Evolutionary conservation across 2,329 filamentous ascomycete genomes (phyloP), one percentile per base, ranked within the genome.

Genomic region (Ophiocordyceps camponoti-floridani): DNA sequence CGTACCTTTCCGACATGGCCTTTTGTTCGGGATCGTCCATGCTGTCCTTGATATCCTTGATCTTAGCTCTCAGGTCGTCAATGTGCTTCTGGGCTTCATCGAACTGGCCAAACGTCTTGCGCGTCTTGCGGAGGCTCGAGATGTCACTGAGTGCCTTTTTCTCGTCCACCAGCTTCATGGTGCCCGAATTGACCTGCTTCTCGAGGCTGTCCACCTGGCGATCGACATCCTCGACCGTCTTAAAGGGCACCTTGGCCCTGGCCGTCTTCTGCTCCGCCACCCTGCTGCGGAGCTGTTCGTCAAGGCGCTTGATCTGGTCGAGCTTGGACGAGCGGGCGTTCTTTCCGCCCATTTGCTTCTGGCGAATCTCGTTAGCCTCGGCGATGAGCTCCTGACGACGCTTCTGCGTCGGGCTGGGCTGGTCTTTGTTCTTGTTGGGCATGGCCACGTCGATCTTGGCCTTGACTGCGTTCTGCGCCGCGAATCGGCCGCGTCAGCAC

Each of bases 161-260:
- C 76, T 96, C 91, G 55, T 98, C 91, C 11, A 96, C 91, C 44
- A 98, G 70, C 68, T 88, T 94, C 82, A 98, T 88, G 61, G 75
- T 82, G 51, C 89, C 89, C 33, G 79, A 75, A 62, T 94, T 84
- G 54, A 96, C 87, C 61, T 89, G 76, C 64, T 81, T 81, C 52
- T 94, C 84, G 45, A 95, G 77, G 44, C 72, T 71, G 48, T 76
- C 73, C 54, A 96, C 91, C 64, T 91, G 78, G 50, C 73, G 72
- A 62, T 96, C 86, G 51, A 98, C 69, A 50, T 96, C 91, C 47
- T 94, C 88, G 45, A 77, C 75, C 54, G 71, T 86, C 75, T 91
- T 94, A 77, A 82, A 96, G 44, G 77, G 69, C 48, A 93, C 73
- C 61, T 86, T 84, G 64, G 77, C 75, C 56, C 84, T 82, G 51